These are phyloP conservation scores for Globisporangium rhizosaccharum DNA, from an alignment of 352 stramenopile genomes.

Conservation along the genomic window DNA sequence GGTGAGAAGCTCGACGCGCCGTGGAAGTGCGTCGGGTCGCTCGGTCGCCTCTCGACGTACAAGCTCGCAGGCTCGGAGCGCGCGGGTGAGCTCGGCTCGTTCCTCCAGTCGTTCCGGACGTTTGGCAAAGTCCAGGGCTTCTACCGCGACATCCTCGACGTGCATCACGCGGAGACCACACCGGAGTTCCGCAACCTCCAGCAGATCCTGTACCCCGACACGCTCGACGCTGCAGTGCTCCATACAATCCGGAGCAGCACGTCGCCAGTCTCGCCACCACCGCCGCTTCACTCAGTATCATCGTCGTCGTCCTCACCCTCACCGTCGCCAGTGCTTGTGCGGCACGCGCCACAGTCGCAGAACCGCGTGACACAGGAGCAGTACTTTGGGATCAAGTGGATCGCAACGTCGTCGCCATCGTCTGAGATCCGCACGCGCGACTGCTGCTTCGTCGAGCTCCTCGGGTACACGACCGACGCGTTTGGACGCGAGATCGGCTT, in stretches of 20 bases:
- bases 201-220: conserved; percentile 36
- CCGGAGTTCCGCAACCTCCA: conserved; percentile 37
- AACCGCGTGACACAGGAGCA: conserved; percentile 20
- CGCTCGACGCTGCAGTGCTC: conserved; percentile 35
- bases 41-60: conserved; percentile 38
- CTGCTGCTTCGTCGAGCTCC: conserved; percentile 44
- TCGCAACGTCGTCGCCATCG: conserved; percentile 25
- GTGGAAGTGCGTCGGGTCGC: conserved; percentile 30
- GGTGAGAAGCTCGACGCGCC: conserved; percentile 26
- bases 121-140: conserved; percentile 45
- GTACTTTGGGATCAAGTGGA: conserved; percentile 50
- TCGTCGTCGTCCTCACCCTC: neutral
- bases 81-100: conserved; percentile 8
- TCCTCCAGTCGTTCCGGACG: conserved; percentile 34
- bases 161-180: conserved; percentile 29
- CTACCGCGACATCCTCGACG: conserved; percentile 43
- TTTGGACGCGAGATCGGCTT: conserved; percentile 37
- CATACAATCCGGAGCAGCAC: conserved; percentile 19
- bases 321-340: neutral
- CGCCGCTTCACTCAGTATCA: neutral
- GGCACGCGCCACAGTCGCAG: conserved; percentile 7
- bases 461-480: conserved; percentile 35
- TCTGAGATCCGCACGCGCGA: conserved; percentile 25
- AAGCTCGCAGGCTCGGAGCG: conserved; percentile 24
- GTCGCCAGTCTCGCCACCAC: neutral